A percentile compares a stretch with the other conserved stretches of the same genome.
Conservation (phyloP, 768 basidiomycete genomes). For the Naganishia vaughanmartiniae region DNA sequence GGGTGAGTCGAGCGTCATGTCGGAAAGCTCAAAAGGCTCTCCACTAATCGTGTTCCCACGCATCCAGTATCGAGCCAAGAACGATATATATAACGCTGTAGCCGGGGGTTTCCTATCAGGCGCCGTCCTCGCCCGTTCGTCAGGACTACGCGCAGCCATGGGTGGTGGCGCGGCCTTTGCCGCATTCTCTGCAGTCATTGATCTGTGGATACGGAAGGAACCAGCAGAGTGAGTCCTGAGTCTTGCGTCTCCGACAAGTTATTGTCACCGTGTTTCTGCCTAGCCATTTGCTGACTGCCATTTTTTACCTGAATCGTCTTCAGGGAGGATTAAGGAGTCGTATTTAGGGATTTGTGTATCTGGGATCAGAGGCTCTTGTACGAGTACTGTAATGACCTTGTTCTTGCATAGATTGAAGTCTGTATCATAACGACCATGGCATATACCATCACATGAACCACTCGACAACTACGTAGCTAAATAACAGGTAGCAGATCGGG, state of each 20-base stretch:
- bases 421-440: constrained; percentile 9
- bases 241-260: not conserved
- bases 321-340: constrained; percentile 1
- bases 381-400: not conserved
- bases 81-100: constrained; percentile 88
- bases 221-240: constrained; percentile 46
- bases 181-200: constrained; percentile 87
- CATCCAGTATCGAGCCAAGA: constrained; percentile 84
- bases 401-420: constrained; percentile 2
- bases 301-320: not conserved
- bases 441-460: constrained; percentile 16
- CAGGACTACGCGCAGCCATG: constrained; percentile 80
- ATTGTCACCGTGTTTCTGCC: not conserved
- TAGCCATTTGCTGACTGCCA: not conserved
- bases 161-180: constrained; percentile 88
- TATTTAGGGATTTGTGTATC: constrained; percentile 17
- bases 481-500: not conserved
- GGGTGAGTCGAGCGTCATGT: constrained; percentile 60
- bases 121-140: constrained; percentile 78
- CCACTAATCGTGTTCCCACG: not conserved
- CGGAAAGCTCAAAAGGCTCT: not conserved
- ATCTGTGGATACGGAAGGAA: constrained; percentile 58
- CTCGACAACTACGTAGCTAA: not conserved
- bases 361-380: not conserved
- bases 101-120: constrained; percentile 84